Conservation (phyloP, 2,329 filamentous ascomycete genomes). For the Fusarium chaquense region DNA sequence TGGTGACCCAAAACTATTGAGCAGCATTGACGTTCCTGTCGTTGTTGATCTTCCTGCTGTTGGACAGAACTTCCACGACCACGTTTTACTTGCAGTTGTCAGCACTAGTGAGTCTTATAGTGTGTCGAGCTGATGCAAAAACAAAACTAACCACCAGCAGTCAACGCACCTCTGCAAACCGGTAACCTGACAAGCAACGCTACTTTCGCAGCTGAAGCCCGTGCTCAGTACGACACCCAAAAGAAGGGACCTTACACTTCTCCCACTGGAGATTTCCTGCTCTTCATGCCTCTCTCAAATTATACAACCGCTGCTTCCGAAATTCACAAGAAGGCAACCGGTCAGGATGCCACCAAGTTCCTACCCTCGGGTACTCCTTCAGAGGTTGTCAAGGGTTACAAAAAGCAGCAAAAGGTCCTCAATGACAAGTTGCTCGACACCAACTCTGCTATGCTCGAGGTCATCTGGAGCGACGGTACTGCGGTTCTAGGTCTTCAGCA, state of each 20-base stretch:
- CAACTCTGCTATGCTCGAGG: constrained; percentile 30
- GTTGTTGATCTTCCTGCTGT: constrained; percentile 62
- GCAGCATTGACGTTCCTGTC: constrained; percentile 54
- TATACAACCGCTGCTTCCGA: constrained; percentile 12
- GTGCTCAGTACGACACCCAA: constrained; percentile 19
- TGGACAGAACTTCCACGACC: constrained; percentile 61
- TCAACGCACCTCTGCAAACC: constrained; percentile 26
- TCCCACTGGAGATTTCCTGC: constrained; percentile 31
- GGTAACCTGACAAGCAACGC: constrained; percentile 31
- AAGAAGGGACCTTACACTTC: constrained; percentile 30
- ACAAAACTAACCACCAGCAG: not conserved
- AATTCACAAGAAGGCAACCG: constrained; percentile 17
- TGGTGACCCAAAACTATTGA: constrained; percentile 54
- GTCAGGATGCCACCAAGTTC: constrained; percentile 27
- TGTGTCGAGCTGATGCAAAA: accelerated
- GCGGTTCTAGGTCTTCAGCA: constrained; percentile 36
- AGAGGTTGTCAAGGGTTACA: constrained; percentile 31
- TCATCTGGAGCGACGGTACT: constrained; percentile 38
- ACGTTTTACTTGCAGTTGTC: constrained; percentile 36
- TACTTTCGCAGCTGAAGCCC: constrained; percentile 32
- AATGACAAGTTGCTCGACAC: constrained; percentile 23
- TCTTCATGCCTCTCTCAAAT: constrained; percentile 33
- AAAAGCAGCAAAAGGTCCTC: constrained; percentile 33
- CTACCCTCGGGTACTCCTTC: constrained; percentile 19
- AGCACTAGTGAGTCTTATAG: constrained; percentile 3